A percentile compares a stretch with the other conserved stretches of the same genome.
Conservation (phyloP, 768 basidiomycete genomes). For the Suillus clintonianus region DNA sequence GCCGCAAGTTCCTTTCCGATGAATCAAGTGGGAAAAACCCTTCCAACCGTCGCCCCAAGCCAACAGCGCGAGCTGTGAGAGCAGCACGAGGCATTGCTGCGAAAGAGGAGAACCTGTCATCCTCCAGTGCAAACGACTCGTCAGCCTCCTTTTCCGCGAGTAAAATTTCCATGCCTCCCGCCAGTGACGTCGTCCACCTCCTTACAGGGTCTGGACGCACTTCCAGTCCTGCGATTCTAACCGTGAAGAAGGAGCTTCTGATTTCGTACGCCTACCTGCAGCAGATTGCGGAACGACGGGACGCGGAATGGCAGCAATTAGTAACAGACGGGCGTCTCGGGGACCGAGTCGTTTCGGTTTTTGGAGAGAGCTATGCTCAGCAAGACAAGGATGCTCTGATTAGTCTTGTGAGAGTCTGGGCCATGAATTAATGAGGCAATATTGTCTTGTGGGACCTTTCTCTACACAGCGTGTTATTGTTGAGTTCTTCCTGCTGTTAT, state of each 20-base stretch:
- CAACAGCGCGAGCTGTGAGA: conserved; percentile 30
- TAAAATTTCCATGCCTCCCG: conserved; percentile 22
- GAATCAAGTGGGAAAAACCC: conserved; percentile 13
- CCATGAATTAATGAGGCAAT: conserved; percentile 7
- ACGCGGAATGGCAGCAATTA: conserved; percentile 35
- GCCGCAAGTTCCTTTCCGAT: conserved; percentile 40
- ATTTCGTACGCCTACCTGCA: conserved; percentile 41
- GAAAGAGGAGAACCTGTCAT: background rate
- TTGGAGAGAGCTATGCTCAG: conserved; percentile 13
- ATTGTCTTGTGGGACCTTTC: background rate
- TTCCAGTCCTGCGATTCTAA: conserved; percentile 15
- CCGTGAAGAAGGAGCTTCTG: conserved; percentile 42
- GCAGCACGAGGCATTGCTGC: conserved; percentile 11
- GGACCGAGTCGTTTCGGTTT: conserved; percentile 26
- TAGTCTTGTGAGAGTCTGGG: conserved; percentile 2
- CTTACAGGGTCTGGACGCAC: conserved; percentile 22
- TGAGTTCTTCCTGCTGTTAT: background rate
- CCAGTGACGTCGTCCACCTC: conserved; percentile 23
- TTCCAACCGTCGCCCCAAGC: conserved; percentile 32
- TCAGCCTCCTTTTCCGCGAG: conserved; percentile 25
- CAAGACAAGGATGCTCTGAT: conserved; percentile 1
- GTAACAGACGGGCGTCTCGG: conserved; percentile 26
- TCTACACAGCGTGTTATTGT: background rate
- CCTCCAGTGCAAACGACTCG: background rate
- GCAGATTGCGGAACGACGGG: conserved; percentile 25